Base-by-base conservation (phyloP, 2,329 filamentous ascomycete genomes). In the Penicillium concentricum region DNA sequence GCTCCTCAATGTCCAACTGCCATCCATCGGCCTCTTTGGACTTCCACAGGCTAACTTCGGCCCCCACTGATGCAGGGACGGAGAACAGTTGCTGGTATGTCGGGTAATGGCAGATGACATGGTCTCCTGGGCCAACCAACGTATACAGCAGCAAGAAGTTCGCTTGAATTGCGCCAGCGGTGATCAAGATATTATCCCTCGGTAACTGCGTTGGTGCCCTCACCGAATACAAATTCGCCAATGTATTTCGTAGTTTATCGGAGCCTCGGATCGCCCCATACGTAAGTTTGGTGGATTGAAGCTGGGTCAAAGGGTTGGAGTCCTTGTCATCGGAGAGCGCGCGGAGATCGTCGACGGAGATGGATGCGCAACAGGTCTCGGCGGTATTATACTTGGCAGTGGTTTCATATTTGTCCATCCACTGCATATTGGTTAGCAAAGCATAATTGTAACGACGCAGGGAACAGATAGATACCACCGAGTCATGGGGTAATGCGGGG, bases 81-180 rank as follows among this genome's bases (percentile, higher is more conserved):
- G 85, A 79, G 68, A 92, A 94, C 1, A 96, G 81, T 67, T 94
- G 90, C 72, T 94, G 90, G 67, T 93, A 95, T 1, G 90, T 92
- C 13, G 92, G 91, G 69, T 92, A 90, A 57, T 94, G 88, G 68
- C 90, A 94, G 57, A 96, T 83, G 45, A 93, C 88, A 79, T 96
- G 91, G 69, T 95, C 90, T 1, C 87, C 89, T 0, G 86, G 84
- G 0, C 84, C 84, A 2, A 93, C 70, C n/a, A 95, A 78, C 1
- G 87, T 80, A 70, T 92, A 92, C 12, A 94, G 81, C 2, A 87
- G 76, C 18, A 94, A 76, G 65, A 91, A 90, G 69, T 95, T 96
- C 20, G 91, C 91, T 8, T 85, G 81, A 45, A 95, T 95, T n/a
- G 90, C 90, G 8, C 91, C 91, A 28, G 88, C 84, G 0, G 90